These are phyloP conservation scores for Pelargonium australe DNA, from an alignment of 441 rosid genomes.

Conservation along the genomic window DNA sequence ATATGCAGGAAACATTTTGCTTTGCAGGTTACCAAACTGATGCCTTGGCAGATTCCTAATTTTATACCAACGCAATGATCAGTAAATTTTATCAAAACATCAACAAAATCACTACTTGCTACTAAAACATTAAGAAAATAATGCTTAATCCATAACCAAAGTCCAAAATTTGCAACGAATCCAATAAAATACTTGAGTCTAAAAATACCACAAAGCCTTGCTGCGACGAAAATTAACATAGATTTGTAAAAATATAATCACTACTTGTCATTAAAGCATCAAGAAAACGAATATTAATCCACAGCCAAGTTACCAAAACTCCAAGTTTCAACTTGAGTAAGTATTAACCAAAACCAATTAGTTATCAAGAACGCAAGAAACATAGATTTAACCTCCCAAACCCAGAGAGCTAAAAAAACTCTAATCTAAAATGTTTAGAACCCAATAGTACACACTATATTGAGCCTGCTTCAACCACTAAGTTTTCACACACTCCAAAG, in stretches of 20 bases:
- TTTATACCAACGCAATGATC: neutral
- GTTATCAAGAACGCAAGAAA: neutral
- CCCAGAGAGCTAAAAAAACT: neutral
- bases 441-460: neutral
- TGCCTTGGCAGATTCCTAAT: slow-evolving; percentile 78
- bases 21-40: slow-evolving; percentile 75
- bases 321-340: too few relatives aligned
- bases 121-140: neutral
- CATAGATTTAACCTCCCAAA: neutral
- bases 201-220: neutral
- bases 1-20: slow-evolving; percentile 96
- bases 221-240: neutral
- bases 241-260: too few relatives aligned
- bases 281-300: too few relatives aligned
- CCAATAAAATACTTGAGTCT: neutral
- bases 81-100: neutral
- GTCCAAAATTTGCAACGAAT: neutral
- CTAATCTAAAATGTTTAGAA: neutral
- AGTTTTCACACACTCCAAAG: neutral
- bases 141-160: neutral
- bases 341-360: neutral
- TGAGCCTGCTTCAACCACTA: neutral
- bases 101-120: neutral
- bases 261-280: too few relatives aligned
- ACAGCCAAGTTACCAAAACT: too few relatives aligned